These are phyloP conservation scores for Diatrype stigma DNA, from an alignment of 2,329 filamentous ascomycete genomes.

Conservation along the genomic window DNA sequence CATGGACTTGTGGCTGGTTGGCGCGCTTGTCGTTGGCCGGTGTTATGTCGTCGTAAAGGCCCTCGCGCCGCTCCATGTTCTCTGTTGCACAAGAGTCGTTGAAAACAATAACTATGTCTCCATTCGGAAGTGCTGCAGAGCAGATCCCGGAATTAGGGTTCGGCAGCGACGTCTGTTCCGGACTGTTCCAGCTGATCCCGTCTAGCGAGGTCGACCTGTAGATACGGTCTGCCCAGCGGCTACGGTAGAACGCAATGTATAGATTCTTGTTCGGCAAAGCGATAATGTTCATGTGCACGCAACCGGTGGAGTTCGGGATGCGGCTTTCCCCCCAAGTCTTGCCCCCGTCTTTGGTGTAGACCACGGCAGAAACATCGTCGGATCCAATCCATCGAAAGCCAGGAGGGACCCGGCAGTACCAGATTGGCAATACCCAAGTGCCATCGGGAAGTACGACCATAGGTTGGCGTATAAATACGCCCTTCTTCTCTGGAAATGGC, in stretches of 20 bases:
- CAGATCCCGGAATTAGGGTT: conserved; percentile 42
- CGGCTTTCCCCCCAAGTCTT: conserved; percentile 34
- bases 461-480: conserved; percentile 39
- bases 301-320: conserved; percentile 33
- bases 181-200: conserved; percentile 34
- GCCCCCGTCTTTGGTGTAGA: conserved; percentile 34
- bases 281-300: conserved; percentile 41
- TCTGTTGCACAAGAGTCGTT: conserved; percentile 34
- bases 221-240: conserved; percentile 40
- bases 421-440: conserved; percentile 38
- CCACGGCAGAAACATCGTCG: conserved; percentile 37
- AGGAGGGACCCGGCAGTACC: conserved; percentile 35
- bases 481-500: conserved; percentile 29
- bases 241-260: conserved; percentile 37
- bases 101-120: conserved; percentile 33
- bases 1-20: conserved; percentile 32
- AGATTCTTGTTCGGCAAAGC: conserved; percentile 15
- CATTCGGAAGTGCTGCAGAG: conserved; percentile 32
- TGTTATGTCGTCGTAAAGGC: conserved; percentile 41
- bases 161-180: conserved; percentile 31
- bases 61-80: conserved; percentile 31
- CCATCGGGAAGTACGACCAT: conserved; percentile 31
- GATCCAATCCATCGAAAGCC: conserved; percentile 41
- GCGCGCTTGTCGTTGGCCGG: conserved; percentile 34
- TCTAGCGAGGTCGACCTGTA: conserved; percentile 36